Conservation (phyloP, 2,329 filamentous ascomycete genomes). For the Xylaria sp. region DNA sequence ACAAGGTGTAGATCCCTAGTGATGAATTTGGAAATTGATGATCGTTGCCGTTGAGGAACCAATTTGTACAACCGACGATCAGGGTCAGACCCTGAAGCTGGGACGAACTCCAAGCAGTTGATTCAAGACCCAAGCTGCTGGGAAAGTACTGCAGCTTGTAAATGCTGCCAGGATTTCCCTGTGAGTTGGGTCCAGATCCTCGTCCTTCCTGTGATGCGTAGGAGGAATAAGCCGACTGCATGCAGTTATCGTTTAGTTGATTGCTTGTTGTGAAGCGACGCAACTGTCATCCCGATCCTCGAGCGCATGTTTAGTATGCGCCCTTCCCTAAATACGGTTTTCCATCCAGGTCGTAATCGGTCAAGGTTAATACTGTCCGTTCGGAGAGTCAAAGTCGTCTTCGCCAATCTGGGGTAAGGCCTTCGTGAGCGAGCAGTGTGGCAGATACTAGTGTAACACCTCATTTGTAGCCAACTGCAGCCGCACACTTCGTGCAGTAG, state of each 20-base stretch:
- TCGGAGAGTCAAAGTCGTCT: slow-evolving; percentile 2
- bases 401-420: neutral
- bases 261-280: slow-evolving; percentile 5
- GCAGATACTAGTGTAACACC: neutral
- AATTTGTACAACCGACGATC: slow-evolving; percentile 24
- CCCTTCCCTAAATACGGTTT: slow-evolving; percentile 8
- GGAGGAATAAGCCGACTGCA: slow-evolving; percentile 3
- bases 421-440: slow-evolving; percentile 7
- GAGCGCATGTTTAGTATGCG: slow-evolving; percentile 5
- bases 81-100: slow-evolving; percentile 16
- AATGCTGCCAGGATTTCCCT: slow-evolving; percentile 1
- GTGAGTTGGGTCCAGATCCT: neutral
- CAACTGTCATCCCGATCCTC: neutral
- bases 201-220: slow-evolving; percentile 1
- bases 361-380: slow-evolving; percentile 13
- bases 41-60: slow-evolving; percentile 29
- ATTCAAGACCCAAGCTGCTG: slow-evolving; percentile 12
- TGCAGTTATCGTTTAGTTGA: slow-evolving; percentile 3
- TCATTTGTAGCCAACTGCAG: slow-evolving; percentile 73
- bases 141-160: slow-evolving; percentile 2
- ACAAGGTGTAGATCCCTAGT: slow-evolving; percentile 25
- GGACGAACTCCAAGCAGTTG: slow-evolving; percentile 9
- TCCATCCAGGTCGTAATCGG: slow-evolving; percentile 8
- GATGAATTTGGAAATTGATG: slow-evolving; percentile 31
- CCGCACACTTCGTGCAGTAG: slow-evolving; percentile 73